A percentile compares a stretch with the other conserved stretches of the same genome.
Conservation (phyloP, 352 stramenopile species). For the Lagenidium giganteum region DNA sequence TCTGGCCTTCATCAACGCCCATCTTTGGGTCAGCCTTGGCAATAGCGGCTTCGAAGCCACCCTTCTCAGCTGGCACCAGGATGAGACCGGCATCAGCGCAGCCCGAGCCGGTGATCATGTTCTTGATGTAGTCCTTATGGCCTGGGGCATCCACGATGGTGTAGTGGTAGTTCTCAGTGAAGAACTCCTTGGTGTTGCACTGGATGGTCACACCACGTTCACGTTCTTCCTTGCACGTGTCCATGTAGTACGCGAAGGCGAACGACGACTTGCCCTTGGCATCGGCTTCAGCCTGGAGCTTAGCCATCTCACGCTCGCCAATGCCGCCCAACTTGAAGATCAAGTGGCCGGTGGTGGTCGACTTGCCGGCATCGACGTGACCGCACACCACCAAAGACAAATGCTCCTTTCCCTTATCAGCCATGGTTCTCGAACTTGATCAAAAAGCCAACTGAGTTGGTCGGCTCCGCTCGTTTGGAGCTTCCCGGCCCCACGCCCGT, state of each 20-base stretch:
- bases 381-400: conserved; percentile 94
- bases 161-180: conserved; percentile 95
- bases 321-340: conserved; percentile 99
- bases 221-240: conserved; percentile 98
- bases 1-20: conserved; percentile 88
- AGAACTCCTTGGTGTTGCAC: conserved; percentile 92
- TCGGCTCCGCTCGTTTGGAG: too few relatives aligned
- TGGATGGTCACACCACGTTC: conserved; percentile 98
- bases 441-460: too few relatives aligned
- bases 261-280: conserved; percentile 97
- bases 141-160: conserved; percentile 98
- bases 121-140: conserved; percentile 99
- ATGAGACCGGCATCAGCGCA: conserved; percentile 97
- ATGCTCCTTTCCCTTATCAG: conserved; percentile 24
- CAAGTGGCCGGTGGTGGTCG: conserved; percentile 97
- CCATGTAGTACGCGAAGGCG: conserved; percentile 99
- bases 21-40: conserved; percentile 58
- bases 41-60: conserved; percentile 95
- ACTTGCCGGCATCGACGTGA: conserved; percentile 98
- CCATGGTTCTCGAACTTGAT: too few relatives aligned
- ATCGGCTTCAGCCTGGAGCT: conserved; percentile 96
- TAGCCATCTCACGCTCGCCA: conserved; percentile 98
- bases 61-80: conserved; percentile 72
- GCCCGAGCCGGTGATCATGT: conserved; percentile 99
- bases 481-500: too few relatives aligned